Conservation (phyloP, 2,329 filamentous ascomycete genomes). For the Nannizzia gypsea region DNA sequence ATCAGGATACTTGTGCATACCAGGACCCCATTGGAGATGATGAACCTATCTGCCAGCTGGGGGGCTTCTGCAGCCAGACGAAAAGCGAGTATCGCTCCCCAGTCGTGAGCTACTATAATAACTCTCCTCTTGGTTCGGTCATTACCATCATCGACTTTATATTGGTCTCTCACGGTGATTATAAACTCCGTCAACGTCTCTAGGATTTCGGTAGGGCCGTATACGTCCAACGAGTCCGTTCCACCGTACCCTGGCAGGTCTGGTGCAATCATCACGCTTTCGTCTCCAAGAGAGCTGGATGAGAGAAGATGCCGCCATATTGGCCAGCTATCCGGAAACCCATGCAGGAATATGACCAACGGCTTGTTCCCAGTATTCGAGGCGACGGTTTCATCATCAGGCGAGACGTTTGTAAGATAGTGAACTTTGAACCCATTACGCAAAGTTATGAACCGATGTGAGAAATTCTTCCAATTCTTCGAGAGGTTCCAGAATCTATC, state of each 20-base stretch:
- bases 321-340: constrained; percentile 48
- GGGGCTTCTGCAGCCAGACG: constrained; percentile 49
- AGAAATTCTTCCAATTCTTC: constrained; percentile 35
- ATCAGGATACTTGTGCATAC: constrained; percentile 28
- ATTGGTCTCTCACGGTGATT: constrained; percentile 38
- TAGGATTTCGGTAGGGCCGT: constrained; percentile 41
- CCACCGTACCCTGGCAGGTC: constrained; percentile 50
- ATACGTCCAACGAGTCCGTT: constrained; percentile 40
- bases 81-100: constrained; percentile 43
- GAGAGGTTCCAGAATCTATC: constrained; percentile 45
- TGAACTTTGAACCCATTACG: constrained; percentile 42
- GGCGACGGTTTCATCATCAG: constrained; percentile 16
- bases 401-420: constrained; percentile 38
- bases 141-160: constrained; percentile 27
- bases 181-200: constrained; percentile 45
- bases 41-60: constrained; percentile 44
- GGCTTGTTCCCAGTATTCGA: constrained; percentile 20
- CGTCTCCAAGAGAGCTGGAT: constrained; percentile 27
- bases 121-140: constrained; percentile 27
- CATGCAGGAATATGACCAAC: constrained; percentile 46
- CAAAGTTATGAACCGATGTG: constrained; percentile 42
- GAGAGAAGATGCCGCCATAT: constrained; percentile 42
- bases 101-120: constrained; percentile 44
- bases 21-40: constrained; percentile 43
- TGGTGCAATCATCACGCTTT: constrained; percentile 41